phyloP scores from a whole-genome alignment of 2,329 filamentous ascomycete genomes.

The Colletotrichum truncatum region DNA sequence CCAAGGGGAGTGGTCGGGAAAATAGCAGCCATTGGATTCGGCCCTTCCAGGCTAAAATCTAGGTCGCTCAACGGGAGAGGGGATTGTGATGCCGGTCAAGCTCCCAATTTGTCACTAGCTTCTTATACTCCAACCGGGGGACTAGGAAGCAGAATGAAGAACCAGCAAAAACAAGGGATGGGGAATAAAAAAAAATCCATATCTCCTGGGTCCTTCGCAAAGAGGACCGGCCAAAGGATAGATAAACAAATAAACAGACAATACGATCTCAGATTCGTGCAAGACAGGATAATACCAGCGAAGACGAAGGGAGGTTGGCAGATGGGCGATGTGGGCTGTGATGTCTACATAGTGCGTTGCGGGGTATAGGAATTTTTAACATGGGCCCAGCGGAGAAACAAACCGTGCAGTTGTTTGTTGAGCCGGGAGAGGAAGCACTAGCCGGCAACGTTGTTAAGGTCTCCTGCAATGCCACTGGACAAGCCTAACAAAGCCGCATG shows the following conservation, averaged over 20 bases:
- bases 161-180: slow-evolving; percentile 9
- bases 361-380: slow-evolving; percentile 17
- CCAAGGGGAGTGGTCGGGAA: slow-evolving; percentile 45
- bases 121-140: slow-evolving; percentile 1
- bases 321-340: slow-evolving; percentile 1
- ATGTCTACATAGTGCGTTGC: slow-evolving; percentile 23
- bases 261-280: slow-evolving; percentile 17
- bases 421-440: not conserved
- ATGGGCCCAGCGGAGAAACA: slow-evolving; percentile 4
- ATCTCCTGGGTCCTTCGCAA: not conserved
- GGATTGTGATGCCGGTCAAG: slow-evolving; percentile 20
- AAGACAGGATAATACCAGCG: slow-evolving; percentile 11
- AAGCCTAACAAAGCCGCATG: not conserved
- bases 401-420: not conserved
- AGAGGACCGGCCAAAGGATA: too few species aligned
- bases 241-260: too few species aligned
- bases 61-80: slow-evolving; percentile 36
- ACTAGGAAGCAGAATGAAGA: not conserved
- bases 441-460: not conserved
- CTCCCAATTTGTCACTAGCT: slow-evolving; percentile 17
- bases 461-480: not conserved
- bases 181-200: slow-evolving; percentile 15
- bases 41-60: slow-evolving; percentile 55
- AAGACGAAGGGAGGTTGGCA: not conserved
- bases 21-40: slow-evolving; percentile 45